Percentiles rank a stretch among this genome's conserved stretches.
phyloP scores from a whole-genome alignment of 1,284 basidiomycete genomes.

The Leccinum ponderosum region DNA sequence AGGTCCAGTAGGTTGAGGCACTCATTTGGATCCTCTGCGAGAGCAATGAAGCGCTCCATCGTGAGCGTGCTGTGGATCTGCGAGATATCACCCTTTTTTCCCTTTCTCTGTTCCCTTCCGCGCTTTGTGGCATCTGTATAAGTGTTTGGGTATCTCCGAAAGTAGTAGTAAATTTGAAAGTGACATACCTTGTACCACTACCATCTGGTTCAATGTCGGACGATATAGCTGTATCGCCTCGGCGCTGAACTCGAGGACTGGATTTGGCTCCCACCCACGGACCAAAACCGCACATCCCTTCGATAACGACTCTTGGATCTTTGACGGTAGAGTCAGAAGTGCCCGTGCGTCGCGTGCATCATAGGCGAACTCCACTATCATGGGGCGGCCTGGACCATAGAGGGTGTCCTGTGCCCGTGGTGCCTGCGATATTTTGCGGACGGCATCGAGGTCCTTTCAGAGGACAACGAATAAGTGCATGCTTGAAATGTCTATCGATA shows the following conservation, averaged over 20 bases:
- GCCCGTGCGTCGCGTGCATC: neutral
- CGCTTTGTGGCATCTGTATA: neutral
- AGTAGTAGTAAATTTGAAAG: too few species aligned
- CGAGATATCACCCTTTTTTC: neutral
- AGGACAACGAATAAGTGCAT: too few species aligned
- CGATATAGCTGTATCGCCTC: neutral
- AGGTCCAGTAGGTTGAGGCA: neutral
- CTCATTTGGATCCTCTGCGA: neutral
- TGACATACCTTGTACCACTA: neutral
- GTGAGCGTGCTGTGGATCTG: neutral
- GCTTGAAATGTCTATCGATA: too few species aligned
- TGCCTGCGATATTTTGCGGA: neutral
- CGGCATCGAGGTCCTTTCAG: neutral
- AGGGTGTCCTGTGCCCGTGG: neutral
- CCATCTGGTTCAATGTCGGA: neutral
- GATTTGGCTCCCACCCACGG: neutral
- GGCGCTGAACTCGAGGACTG: neutral
- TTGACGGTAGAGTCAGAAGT: neutral
- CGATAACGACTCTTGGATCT: neutral
- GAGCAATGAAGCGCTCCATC: neutral
- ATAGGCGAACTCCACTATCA: neutral
- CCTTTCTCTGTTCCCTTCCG: neutral
- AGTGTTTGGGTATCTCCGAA: too few species aligned
- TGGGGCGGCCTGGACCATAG: neutral
- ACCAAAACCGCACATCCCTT: neutral